Conservation (phyloP, 257 asterid species). For the Thymus mandschuricus region DNA sequence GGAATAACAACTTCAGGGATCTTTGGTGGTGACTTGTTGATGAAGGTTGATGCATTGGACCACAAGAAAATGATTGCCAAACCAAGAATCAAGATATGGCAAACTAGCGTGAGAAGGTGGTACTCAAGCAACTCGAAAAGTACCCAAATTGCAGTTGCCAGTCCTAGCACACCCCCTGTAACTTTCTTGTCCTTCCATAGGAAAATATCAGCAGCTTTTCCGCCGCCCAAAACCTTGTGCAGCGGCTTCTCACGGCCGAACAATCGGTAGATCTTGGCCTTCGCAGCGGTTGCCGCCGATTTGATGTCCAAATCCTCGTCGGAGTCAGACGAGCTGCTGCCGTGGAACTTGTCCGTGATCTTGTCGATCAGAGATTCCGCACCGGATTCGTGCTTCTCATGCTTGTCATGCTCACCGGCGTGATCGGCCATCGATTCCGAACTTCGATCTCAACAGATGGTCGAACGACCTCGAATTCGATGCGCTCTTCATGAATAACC, state of each 20-base stretch:
- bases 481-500: no score
- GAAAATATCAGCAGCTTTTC: constrained; percentile 94
- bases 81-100: constrained; percentile 79
- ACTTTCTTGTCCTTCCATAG: constrained; percentile 93
- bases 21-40: constrained; percentile 83
- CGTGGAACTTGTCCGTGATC: constrained; percentile 70
- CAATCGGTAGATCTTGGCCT: constrained; percentile 84
- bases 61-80: constrained; percentile 75
- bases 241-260: constrained; percentile 88
- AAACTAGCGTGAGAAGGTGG: constrained; percentile 79
- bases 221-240: constrained; percentile 86
- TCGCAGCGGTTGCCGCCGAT: constrained; percentile 47
- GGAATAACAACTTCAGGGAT: constrained; percentile 72
- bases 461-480: no score
- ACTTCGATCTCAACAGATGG: constrained; percentile 43
- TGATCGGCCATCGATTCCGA: constrained; percentile 54
- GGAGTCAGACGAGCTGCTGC: constrained; percentile 74
- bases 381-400: constrained; percentile 54
- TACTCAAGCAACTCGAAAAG: constrained; percentile 88
- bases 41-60: constrained; percentile 80
- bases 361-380: constrained; percentile 70
- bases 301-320: constrained; percentile 58
- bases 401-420: constrained; percentile 49
- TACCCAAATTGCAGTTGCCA: constrained; percentile 87
- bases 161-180: constrained; percentile 75